Evolutionary conservation across 1,139 yeast genomes (phyloP), one percentile per base, ranked within the genome.

Genomic region (Zygoascus sp.): DNA sequence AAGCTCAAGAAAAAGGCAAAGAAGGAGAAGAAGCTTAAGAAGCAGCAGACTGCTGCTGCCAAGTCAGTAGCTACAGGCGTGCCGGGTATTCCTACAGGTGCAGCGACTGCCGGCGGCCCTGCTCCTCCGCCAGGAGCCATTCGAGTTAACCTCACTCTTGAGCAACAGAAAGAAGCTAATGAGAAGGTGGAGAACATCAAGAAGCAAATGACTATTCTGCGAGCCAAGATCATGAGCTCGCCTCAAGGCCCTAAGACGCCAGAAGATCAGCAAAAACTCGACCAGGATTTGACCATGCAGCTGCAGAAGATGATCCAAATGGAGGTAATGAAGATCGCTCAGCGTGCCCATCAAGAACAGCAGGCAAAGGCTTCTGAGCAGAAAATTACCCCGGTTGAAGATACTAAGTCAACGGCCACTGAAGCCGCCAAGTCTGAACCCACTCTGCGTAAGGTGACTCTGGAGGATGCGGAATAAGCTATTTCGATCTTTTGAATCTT

Each of bases 401-500:
- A 34, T 13, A 28, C 42, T 7, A 40, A 20, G 1, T 35, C 41
- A 4, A 45, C 40, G 28, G 25, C 23, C 38, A 46, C 45, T 13
- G 36, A 19, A n/a, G 16, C 32, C 37, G 30, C 38, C 15, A 30
- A 28, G 45, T 45, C 32, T 25, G 42, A 22, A 13, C 45, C 55
- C 13, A 46, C 40, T 9, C 41, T 38, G 32, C 47, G 55, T 20
- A 51, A 22, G 6, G 57, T 53, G 25, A 51, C 55, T 2, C 23
- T 53, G 44, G 57, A 53, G 25, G 54, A 53, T 9, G 52, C 40
- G 7, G 42, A 47, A 22, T 51, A 48, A n/a, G n/a, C 13, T 2
- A n/a, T 19, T 7, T 9, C 5, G 7, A 9, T 13, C 39, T 15
- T 27, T 10, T 15, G 15, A 13, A 28, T n/a, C n/a, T 30, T 27